Base-by-base conservation (phyloP, 2,329 filamentous ascomycete species). In the Chaetomium olivaceum region DNA sequence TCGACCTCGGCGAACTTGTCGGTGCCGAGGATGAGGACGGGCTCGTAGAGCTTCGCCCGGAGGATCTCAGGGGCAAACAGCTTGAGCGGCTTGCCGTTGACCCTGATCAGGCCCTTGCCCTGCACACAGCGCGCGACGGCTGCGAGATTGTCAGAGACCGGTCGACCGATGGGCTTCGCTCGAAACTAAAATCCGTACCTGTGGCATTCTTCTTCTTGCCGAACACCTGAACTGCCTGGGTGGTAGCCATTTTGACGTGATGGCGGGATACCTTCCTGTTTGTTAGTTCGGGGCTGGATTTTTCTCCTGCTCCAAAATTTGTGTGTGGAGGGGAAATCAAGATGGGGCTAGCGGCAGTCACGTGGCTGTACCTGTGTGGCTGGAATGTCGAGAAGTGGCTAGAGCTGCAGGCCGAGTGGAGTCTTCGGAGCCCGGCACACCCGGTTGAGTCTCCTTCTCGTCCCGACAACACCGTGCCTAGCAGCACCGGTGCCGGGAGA, bases 11-110 rank as follows among this genome's bases (percentile, higher is more conserved):
- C 71, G 65, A 76, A 76, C 72, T 77, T 98, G 86, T 99, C 95
- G 78, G 96, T 88, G 76, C 95, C 95, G 79, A 98, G 89, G 79
- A 99, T 91, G 77, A 99, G 90, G 82, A 99, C 85, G 76, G 95
- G 95, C 86, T 99, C 95, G 90, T 99, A 99, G 84, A 98, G 93
- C 91, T 97, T 98, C 90, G 96, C 97, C 82, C 95, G 91, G 78
- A 99, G 88, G 83, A 97, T 90, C 85, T 97, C 91, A 77, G 95
- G 93, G 86, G 97, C 91, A 77, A 97, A 91, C 77, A 98, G 91
- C 78, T 86, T 86, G 77, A 99, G 89, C 78, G 95, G 95, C 81
- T 92, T 91, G 84, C 95, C 95, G 87, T 98, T 99, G 84, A 97
- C 95, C 88, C 96, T 97, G 85, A 99, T 88, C 77, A 98, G 89